These are phyloP conservation scores for Dioscorea zingiberensis DNA, from an alignment of 106 monocot species.

Conservation along the genomic window DNA sequence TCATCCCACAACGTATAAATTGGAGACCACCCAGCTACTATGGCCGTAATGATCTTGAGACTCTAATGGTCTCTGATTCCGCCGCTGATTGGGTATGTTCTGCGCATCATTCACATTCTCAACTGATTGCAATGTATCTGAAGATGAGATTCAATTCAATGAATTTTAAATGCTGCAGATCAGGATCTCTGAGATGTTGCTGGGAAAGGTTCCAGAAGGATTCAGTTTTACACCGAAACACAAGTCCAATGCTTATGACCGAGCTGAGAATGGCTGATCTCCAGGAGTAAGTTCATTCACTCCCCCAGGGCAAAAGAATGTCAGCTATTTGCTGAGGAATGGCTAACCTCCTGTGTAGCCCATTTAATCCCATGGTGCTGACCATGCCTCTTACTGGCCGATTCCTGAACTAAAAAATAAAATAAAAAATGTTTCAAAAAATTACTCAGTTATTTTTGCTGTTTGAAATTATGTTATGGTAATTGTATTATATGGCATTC, in stretches of 20 bases:
- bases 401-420: too few species aligned
- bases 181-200: constrained; percentile 84
- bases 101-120: neutral
- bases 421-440: too few species aligned
- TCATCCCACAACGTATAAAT: constrained; percentile 75
- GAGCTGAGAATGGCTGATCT: constrained; percentile 50
- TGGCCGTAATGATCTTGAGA: constrained; percentile 88
- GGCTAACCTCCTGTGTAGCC: too few species aligned
- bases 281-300: too few species aligned
- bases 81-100: constrained; percentile 94
- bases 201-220: constrained; percentile 81
- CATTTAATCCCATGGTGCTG: too few species aligned
- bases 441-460: too few species aligned
- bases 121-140: neutral
- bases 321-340: too few species aligned
- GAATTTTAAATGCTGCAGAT: constrained; percentile 31
- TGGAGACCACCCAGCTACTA: constrained; percentile 90
- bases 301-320: too few species aligned
- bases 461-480: too few species aligned
- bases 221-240: constrained; percentile 66
- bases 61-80: constrained; percentile 91
- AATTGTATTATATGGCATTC: too few species aligned
- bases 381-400: too few species aligned
- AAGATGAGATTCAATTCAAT: neutral
- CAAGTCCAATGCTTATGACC: constrained; percentile 73